Evolutionary conservation across 495 filamentous ascomycete genomes (phyloP).

Genomic region (Umbilicaria muhlenbergii): DNA sequence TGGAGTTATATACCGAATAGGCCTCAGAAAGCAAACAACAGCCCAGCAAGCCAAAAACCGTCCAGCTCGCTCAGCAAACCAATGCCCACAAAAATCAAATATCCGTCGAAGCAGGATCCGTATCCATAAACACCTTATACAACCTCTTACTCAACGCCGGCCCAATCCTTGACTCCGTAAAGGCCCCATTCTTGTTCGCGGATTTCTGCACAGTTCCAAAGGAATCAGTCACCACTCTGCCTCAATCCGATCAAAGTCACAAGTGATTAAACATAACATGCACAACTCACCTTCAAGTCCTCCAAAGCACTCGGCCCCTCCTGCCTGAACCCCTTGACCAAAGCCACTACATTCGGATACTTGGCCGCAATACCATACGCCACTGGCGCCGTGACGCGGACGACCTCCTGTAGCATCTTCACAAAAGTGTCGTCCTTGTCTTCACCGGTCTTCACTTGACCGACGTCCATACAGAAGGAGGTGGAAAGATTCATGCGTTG

Average conservation of each 20-base stretch:
- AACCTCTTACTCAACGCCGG: constrained; percentile 55
- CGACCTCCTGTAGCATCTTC: constrained; percentile 67
- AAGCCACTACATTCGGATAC: constrained; percentile 39
- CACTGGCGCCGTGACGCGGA: constrained; percentile 54
- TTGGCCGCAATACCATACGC: constrained; percentile 52
- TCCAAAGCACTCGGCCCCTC: constrained; percentile 45
- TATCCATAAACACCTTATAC: constrained; percentile 57
- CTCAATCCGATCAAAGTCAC: background rate
- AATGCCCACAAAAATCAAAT: constrained; percentile 27
- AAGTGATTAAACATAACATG: background rate
- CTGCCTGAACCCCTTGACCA: constrained; percentile 42
- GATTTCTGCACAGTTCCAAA: constrained; percentile 30
- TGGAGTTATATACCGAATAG: no score
- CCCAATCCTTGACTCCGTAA: constrained; percentile 50
- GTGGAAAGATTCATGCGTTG: constrained; percentile 36
- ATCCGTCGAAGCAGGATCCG: constrained; percentile 50
- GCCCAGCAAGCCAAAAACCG: no score
- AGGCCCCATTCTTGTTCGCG: constrained; percentile 49
- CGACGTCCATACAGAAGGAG: constrained; percentile 69
- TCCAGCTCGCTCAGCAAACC: no score
- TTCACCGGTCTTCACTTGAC: constrained; percentile 63
- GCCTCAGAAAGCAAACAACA: no score
- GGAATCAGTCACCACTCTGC: constrained; percentile 3
- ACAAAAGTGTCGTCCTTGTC: constrained; percentile 52
- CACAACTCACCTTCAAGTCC: constrained; percentile 32